A percentile compares a stretch with the other conserved stretches of the same genome.
Evolutionary conservation across 495 filamentous ascomycete genomes (phyloP).

Genomic region (Trichoderma parareesei): DNA sequence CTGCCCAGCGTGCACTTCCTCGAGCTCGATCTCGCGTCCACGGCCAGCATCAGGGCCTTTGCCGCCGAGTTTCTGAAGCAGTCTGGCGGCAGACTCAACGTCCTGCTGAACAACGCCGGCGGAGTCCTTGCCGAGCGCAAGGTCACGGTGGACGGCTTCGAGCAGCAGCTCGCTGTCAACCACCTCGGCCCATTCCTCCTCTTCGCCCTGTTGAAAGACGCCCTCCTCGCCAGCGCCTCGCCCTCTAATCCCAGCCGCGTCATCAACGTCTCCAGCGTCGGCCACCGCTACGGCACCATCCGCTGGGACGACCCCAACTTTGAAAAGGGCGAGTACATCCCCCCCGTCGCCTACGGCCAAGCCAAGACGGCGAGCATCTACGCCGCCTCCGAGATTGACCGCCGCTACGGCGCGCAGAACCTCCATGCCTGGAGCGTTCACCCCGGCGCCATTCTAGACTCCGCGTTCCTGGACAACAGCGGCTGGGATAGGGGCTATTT

Average conservation of each 20-base stretch:
- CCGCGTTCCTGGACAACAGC: not conserved
- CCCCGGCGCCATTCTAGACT: conserved; percentile 24
- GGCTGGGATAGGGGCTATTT: conserved; percentile 20
- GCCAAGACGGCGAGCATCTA: conserved; percentile 36
- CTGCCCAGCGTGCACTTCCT: conserved; percentile 29
- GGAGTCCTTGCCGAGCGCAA: conserved; percentile 23
- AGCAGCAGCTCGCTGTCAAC: conserved; percentile 39
- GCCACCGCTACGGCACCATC: conserved; percentile 24
- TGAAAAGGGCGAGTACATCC: conserved; percentile 28
- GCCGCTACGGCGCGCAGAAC: conserved; percentile 28
- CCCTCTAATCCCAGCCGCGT: conserved; percentile 35
- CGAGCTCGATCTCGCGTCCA: conserved; percentile 32
- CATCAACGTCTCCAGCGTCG: conserved; percentile 32
- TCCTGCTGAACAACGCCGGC: conserved; percentile 20
- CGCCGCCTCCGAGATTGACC: conserved; percentile 37
- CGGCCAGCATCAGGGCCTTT: conserved; percentile 34
- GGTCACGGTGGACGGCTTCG: conserved; percentile 33
- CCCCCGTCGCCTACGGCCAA: conserved; percentile 29
- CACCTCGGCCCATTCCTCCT: conserved; percentile 43
- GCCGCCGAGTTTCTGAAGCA: conserved; percentile 28
- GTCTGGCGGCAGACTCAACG: conserved; percentile 25
- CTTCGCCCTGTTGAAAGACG: conserved; percentile 35
- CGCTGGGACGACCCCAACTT: conserved; percentile 14
- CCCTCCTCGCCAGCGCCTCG: conserved; percentile 29
- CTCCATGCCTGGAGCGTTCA: conserved; percentile 32